Percentiles rank a stretch among this genome's conserved stretches.
Conservation (phyloP, 805 yeast species). For the Metschnikowia kofuensis region DNA sequence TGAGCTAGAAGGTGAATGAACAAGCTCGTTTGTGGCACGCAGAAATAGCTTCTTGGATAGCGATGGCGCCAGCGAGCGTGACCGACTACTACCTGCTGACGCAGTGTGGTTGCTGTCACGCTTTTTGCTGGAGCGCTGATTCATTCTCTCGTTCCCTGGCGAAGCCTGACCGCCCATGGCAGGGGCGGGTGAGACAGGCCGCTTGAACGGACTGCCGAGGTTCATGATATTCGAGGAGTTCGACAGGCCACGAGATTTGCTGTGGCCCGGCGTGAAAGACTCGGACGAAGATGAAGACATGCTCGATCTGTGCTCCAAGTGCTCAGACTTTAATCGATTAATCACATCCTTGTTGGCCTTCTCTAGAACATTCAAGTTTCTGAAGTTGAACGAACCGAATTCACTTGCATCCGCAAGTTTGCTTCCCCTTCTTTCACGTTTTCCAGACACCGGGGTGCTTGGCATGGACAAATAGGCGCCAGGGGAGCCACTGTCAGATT, state of each 20-base stretch:
- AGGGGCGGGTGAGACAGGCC: slow-evolving; percentile 45
- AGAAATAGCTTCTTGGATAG: slow-evolving; percentile 24
- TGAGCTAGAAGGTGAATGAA: slow-evolving; percentile 53
- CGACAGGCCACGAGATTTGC: slow-evolving; percentile 37
- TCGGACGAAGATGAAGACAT: slow-evolving; percentile 50
- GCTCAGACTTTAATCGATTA: slow-evolving; percentile 81
- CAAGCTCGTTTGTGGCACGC: slow-evolving; percentile 23
- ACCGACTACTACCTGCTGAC: slow-evolving; percentile 7
- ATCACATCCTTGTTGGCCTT: slow-evolving; percentile 93
- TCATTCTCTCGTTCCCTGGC: slow-evolving; percentile 22
- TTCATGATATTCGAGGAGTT: slow-evolving; percentile 21
- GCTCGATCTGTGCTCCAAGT: slow-evolving; percentile 56
- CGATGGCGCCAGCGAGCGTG: slow-evolving; percentile 20
- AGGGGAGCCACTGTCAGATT: slow-evolving; percentile 17
- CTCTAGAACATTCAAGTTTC: slow-evolving; percentile 86
- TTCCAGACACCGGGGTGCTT: slow-evolving; percentile 22
- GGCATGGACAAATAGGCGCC: slow-evolving; percentile 17
- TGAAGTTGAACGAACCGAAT: slow-evolving; percentile 89
- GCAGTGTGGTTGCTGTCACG: slow-evolving; percentile 4
- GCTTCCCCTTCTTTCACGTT: slow-evolving; percentile 69
- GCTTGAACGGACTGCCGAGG: slow-evolving; percentile 39
- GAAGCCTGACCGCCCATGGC: slow-evolving; percentile 22
- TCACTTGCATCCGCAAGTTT: slow-evolving; percentile 70
- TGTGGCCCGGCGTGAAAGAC: slow-evolving; percentile 27
- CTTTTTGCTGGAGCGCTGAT: slow-evolving; percentile 6